Evolutionary conservation across 2,329 filamentous ascomycete genomes (phyloP).

Genomic region (Botryotinia narcissicola): DNA sequence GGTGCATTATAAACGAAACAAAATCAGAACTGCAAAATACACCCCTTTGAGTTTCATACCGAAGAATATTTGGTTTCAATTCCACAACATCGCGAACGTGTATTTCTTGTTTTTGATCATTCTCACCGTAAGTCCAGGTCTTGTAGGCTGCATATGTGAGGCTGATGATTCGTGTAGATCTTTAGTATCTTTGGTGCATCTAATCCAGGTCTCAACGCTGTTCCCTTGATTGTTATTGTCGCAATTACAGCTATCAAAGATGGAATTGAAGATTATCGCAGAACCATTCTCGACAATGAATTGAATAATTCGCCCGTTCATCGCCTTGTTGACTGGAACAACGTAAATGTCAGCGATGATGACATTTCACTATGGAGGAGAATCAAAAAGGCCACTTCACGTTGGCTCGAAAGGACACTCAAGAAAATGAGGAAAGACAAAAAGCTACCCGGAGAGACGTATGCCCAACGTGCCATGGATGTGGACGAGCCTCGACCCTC

Average conservation of each 20-base stretch:
- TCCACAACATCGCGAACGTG: constrained; percentile 97
- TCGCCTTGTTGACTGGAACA: constrained; percentile 81
- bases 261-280: constrained; percentile 89
- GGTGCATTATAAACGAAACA: constrained; percentile 78
- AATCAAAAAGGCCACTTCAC: constrained; percentile 79
- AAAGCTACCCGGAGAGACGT: constrained; percentile 39
- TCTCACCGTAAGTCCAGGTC: constrained; percentile 68
- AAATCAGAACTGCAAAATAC: constrained; percentile 97
- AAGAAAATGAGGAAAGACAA: constrained; percentile 51
- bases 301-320: constrained; percentile 96
- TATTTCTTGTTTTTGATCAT: constrained; percentile 98
- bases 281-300: constrained; percentile 87
- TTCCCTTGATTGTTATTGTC: constrained; percentile 91
- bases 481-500: constrained; percentile 46
- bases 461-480: constrained; percentile 31
- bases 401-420: constrained; percentile 39
- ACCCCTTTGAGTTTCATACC: constrained; percentile 92
- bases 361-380: constrained; percentile 81
- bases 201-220: constrained; percentile 85
- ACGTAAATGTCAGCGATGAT: constrained; percentile 89
- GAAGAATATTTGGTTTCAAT: constrained; percentile 96
- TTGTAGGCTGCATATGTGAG: constrained; percentile 12
- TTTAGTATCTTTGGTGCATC: constrained; percentile 93
- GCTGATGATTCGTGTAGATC: constrained; percentile 57
- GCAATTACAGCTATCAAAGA: constrained; percentile 89